Base-by-base conservation (phyloP, 1,284 basidiomycete genomes). In the Trichosporon faecale region DNA sequence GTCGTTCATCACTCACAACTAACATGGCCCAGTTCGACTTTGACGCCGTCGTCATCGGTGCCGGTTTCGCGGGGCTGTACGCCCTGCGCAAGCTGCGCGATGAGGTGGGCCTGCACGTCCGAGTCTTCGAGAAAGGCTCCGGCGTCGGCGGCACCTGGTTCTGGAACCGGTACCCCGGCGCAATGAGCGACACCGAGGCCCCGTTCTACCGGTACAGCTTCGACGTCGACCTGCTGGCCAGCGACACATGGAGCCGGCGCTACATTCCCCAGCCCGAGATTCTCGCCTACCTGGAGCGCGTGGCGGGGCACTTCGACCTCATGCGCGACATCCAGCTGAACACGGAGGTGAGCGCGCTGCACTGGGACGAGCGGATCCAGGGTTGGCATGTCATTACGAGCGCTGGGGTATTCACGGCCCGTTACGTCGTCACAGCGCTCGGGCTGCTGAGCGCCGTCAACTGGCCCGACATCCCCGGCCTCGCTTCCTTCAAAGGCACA, bases 241-340 rank as follows among this genome's bases (percentile, higher is more conserved):
- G 71, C 35, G 63, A 70, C n/a, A 27, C 65, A 12, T 73, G 73
- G 76, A 16, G 33, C 35, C 63, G 75, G 57, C 72, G 69, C 70
- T 79, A 80, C 72, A 70, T 78, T 6, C 66, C 72, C 25, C 72
- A 75, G 37, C 64, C 63, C 8, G 77, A 79, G 61, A 79, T 80
- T 25, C 72, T 76, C 5, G 69, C 67, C 5, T 80, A 80, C 71
- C 70, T 76, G 37, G 68, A 73, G 35, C 65, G 69, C 23, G 65
- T 74, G 35, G 75, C 71, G 9, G 68, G 68, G 21, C 70, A 74
- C 63, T 75, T 71, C 60, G 72, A 66, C 16, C 70, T 79, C 16
- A n/a, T 35, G 18, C 67, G 72, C 55, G 75, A 76, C 73, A 73
- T 78, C 70, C 68, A 75, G 60, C 69, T 77, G 25, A 61, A 70